phyloP scores from a whole-genome alignment of 495 filamentous ascomycete genomes.

The Penicillium subrubescens region DNA sequence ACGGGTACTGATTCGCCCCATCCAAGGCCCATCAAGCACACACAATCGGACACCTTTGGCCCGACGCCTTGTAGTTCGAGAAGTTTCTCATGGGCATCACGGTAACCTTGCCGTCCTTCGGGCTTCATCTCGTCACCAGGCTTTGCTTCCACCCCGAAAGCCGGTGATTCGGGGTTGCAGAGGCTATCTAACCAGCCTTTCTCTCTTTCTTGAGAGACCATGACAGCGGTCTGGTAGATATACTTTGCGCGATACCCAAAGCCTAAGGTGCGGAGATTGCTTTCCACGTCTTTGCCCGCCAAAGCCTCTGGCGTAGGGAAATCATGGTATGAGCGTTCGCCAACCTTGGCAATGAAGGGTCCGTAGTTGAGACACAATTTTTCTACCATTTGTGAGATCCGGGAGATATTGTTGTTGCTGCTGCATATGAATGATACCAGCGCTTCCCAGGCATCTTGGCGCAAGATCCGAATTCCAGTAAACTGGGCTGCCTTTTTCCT shows the following conservation, averaged over 20 bases:
- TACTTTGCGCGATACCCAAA: conserved; percentile 97
- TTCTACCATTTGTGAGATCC: conserved; percentile 94
- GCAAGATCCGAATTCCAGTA: conserved; percentile 89
- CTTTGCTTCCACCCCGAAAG: conserved; percentile 48
- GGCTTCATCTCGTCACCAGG: conserved; percentile 54
- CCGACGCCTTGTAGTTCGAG: conserved; percentile 83
- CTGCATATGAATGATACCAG: conserved; percentile 95
- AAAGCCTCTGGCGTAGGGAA: conserved; percentile 79
- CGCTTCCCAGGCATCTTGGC: conserved; percentile 95
- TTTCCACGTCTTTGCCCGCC: conserved; percentile 68
- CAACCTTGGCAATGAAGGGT: conserved; percentile 68
- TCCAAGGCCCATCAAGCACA: conserved; percentile 95
- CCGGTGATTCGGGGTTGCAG: conserved; percentile 73
- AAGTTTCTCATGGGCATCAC: conserved; percentile 77
- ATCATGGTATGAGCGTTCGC: conserved; percentile 75
- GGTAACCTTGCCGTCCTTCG: conserved; percentile 69
- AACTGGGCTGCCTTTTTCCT: conserved; percentile 84
- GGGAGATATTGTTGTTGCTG: conserved; percentile 96
- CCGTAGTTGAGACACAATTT: conserved; percentile 90
- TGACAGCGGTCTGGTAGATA: conserved; percentile 78
- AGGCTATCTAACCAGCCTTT: conserved; percentile 75
- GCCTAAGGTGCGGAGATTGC: conserved; percentile 75
- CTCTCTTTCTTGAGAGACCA: conserved; percentile 66
- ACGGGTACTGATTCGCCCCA: conserved; percentile 95
- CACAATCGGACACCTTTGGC: conserved; percentile 95